Evolutionary conservation across 768 basidiomycete genomes (phyloP).

Genomic region (Termitomyces sp.): DNA sequence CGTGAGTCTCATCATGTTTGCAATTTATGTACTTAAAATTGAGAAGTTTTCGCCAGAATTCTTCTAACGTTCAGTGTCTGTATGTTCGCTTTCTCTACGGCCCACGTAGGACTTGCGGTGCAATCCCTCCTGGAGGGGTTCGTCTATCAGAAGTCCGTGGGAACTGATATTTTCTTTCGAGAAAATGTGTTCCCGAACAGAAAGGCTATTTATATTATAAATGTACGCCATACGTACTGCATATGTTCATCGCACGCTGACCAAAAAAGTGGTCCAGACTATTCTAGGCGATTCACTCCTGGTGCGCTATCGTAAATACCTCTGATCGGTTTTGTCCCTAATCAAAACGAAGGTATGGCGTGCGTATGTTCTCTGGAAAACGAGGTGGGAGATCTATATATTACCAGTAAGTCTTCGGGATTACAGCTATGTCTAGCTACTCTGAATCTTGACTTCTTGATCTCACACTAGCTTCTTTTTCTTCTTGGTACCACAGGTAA

Average conservation of each 20-base stretch:
- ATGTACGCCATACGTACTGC: slow-evolving; percentile 11
- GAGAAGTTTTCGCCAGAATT: slow-evolving; percentile 6
- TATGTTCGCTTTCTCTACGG: slow-evolving; percentile 23
- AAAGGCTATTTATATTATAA: slow-evolving; percentile 24
- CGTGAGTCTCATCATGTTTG: slow-evolving; percentile 5
- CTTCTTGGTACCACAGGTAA: slow-evolving; percentile 21
- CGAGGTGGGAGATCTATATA: slow-evolving; percentile 15
- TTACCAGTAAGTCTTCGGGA: slow-evolving; percentile 15
- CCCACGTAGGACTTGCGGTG: slow-evolving; percentile 20
- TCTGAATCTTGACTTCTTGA: not conserved
- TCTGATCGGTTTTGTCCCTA: not conserved
- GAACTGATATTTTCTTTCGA: slow-evolving; percentile 18
- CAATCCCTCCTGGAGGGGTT: slow-evolving; percentile 22
- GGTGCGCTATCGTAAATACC: slow-evolving; percentile 5
- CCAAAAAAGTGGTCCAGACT: slow-evolving; percentile 11
- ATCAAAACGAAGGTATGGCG: slow-evolving; percentile 18
- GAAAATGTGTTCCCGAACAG: slow-evolving; percentile 22
- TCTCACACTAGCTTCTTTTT: slow-evolving; percentile 7
- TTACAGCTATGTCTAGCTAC: too few relatives aligned
- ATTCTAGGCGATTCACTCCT: slow-evolving; percentile 22
- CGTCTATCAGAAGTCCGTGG: slow-evolving; percentile 15
- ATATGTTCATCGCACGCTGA: not conserved
- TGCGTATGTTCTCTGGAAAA: slow-evolving; percentile 21
- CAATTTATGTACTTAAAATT: not conserved
- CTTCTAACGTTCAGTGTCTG: slow-evolving; percentile 16